Base-by-base conservation (phyloP, 805 yeast genomes). In the Myxozyma mucilagina region DNA sequence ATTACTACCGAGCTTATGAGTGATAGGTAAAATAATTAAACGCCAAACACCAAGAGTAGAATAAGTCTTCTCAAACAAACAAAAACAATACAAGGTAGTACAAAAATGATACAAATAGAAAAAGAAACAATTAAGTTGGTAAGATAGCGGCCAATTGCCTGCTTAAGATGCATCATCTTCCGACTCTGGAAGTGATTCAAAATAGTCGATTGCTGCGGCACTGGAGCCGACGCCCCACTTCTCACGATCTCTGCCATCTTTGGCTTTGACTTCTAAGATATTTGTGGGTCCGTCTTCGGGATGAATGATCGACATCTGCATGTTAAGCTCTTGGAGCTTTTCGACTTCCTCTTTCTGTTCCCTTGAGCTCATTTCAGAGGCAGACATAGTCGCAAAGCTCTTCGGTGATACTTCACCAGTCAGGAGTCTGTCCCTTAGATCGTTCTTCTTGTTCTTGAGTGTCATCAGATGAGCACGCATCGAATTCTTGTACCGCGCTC, bases 141-240 rank as follows among this genome's bases (percentile, higher is more conserved):
- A 38, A 38, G 16, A 38, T 38, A 38, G 10, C 50, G 36, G 7
- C 6, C 16, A 13, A 20, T 10, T 24, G 34, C 34, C 39, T 4
- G 18, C 43, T 20, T 13, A 20, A 18, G 36, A 36, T 20, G 13
- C 54, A 14, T 16, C 31, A 44, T 32, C 56, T 24, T 52, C 56
- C 6, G 38, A 29, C 10, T 34, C 24, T 13, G 31, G 39, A 42
- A 31, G 34, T 16, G 43, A 51, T 29, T 50, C 57, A 47, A 61
- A 61, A 29, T 55, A 51, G 31, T 75, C 78, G 1, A 75, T 63
- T 0, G 78, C 77, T 5, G 80, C 80, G 3, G 79, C 79, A 7
- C 79, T 75, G 8, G 70, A 61, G 10, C 73, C 70, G 1, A 75
- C 76, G 5, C 79, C 79, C 80, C 80, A 76, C 49, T 77, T 76